Percentiles rank a stretch among this genome's conserved stretches.
phyloP scores from a whole-genome alignment of 805 yeast genomes.

The Metschnikowia hibisci region DNA sequence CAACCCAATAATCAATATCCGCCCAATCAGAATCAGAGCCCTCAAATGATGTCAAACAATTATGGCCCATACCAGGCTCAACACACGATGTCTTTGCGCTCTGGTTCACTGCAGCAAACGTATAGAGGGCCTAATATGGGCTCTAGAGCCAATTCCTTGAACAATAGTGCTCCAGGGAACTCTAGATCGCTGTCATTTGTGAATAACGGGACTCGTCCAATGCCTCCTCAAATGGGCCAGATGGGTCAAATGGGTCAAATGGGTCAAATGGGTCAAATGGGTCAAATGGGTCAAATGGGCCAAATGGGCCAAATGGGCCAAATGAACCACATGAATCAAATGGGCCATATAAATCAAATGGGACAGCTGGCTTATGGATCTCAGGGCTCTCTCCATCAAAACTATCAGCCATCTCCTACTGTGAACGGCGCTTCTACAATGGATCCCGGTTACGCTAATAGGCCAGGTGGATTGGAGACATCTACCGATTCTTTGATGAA shows the following conservation, averaged over 20 bases:
- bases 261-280: not conserved
- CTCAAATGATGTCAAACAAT: not conserved
- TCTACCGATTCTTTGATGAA: conserved; percentile 17
- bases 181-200: conserved; percentile 2
- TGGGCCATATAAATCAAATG: not conserved
- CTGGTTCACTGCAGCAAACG: conserved; percentile 7
- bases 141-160: conserved; percentile 15
- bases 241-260: not conserved
- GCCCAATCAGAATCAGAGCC: not conserved
- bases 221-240: not conserved
- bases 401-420: not conserved
- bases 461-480: conserved; percentile 4
- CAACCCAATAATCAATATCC: not conserved
- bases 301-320: not conserved
- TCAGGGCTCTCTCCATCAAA: not conserved
- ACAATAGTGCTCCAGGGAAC: conserved; percentile 1
- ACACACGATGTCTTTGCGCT: conserved; percentile 14
- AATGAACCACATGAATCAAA: not conserved
- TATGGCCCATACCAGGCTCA: not conserved
- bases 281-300: not conserved
- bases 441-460: not conserved
- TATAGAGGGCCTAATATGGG: conserved; percentile 9
- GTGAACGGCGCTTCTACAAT: not conserved
- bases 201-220: not conserved
- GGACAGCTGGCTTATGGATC: not conserved